Evolutionary conservation across 495 filamentous ascomycete species (phyloP).

Genomic region (Aspergillus saccharolyticus): DNA sequence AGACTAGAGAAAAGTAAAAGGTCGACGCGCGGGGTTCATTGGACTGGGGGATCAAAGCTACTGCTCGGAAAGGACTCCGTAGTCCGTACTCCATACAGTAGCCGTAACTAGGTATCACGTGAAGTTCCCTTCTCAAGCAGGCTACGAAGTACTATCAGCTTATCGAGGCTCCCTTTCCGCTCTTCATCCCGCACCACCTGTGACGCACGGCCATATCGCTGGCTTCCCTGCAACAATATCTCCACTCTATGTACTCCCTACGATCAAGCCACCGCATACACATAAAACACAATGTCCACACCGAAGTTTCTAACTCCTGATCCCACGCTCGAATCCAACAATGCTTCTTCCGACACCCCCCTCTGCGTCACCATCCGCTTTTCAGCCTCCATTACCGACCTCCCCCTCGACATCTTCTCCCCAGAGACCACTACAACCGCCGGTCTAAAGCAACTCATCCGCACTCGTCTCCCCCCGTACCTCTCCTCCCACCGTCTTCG

Average conservation of each 20-base stretch:
- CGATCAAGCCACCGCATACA: too few relatives aligned
- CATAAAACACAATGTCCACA: not conserved
- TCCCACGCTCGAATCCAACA: not conserved
- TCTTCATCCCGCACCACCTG: not conserved
- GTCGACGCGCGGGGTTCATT: too few relatives aligned
- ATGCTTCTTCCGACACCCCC: constrained; percentile 17
- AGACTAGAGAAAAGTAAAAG: too few relatives aligned
- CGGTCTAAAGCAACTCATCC: constrained; percentile 76
- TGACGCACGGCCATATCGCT: not conserved
- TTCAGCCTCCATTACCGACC: constrained; percentile 75
- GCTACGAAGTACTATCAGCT: not conserved
- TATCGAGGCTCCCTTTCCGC: not conserved
- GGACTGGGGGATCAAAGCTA: too few relatives aligned
- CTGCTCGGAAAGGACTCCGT: too few relatives aligned
- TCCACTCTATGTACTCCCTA: too few relatives aligned
- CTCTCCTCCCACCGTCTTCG: constrained; percentile 66
- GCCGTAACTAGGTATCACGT: not conserved
- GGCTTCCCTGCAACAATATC: not conserved
- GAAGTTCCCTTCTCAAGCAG: too few relatives aligned
- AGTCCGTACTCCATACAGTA: too few relatives aligned
- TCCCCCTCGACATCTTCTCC: constrained; percentile 65
- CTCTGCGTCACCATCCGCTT: constrained; percentile 82
- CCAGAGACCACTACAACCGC: constrained; percentile 65
- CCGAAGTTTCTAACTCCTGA: not conserved
- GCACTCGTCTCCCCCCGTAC: constrained; percentile 57